A percentile compares a stretch with the other conserved stretches of the same genome.
These are phyloP conservation scores for Rosa lucieae DNA, from an alignment of 306 rosid genomes.

Conservation along the genomic window DNA sequence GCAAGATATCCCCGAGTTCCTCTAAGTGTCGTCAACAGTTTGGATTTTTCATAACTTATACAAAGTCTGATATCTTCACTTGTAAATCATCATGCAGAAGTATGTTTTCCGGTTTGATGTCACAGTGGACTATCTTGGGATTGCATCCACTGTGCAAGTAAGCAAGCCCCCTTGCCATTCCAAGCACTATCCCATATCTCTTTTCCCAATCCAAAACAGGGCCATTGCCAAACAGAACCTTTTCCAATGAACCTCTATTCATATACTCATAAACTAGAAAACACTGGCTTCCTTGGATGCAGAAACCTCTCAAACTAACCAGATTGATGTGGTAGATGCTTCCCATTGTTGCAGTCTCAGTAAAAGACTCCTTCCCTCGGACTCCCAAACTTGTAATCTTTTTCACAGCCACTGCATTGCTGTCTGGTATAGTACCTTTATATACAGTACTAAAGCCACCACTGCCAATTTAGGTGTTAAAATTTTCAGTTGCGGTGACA, in stretches of 20 bases:
- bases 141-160: conserved; percentile 58
- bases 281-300: not conserved
- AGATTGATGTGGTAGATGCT: conserved; percentile 25
- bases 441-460: conserved; percentile 34
- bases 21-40: conserved; percentile 58
- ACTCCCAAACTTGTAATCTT: conserved; percentile 18
- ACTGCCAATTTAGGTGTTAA: conserved; percentile 19
- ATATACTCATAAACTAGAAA: conserved; percentile 20
- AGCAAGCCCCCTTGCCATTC: conserved; percentile 48
- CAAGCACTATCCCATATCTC: conserved; percentile 37
- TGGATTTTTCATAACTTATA: conserved; percentile 45
- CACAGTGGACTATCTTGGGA: conserved; percentile 60
- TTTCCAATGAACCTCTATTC: conserved; percentile 19
- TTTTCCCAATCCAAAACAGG: conserved; percentile 20
- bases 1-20: conserved; percentile 70
- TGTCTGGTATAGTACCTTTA: conserved; percentile 20
- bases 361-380: conserved; percentile 24
- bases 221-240: conserved; percentile 3
- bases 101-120: conserved; percentile 66
- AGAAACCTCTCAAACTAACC: conserved; percentile 19
- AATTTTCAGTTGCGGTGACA: conserved; percentile 22
- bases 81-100: conserved; percentile 36
- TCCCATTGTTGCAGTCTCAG: conserved; percentile 11
- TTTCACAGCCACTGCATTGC: conserved; percentile 26
- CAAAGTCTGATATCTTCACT: conserved; percentile 59